Evolutionary conservation across 2,329 filamentous ascomycete species (phyloP).

Genomic region (Dothistroma pini): DNA sequence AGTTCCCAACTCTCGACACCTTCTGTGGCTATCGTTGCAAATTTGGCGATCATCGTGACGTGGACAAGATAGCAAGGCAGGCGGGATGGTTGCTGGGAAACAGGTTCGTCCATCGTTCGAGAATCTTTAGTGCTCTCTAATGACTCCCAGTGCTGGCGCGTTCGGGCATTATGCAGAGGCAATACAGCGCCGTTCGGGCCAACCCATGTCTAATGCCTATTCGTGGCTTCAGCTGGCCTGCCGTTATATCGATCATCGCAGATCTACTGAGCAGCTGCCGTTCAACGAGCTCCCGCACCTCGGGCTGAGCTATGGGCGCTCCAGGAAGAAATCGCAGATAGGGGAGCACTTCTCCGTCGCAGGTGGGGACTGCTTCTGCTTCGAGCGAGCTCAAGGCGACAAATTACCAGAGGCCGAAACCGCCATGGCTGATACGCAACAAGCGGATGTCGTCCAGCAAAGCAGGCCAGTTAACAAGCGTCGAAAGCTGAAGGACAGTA

Average conservation of each 20-base stretch:
- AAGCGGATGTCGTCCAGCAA: neutral
- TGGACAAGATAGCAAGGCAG: neutral
- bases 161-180: too few species aligned
- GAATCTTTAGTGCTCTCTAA: neutral
- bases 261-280: neutral
- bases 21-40: slow-evolving; percentile 13
- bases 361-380: neutral
- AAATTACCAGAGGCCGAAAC: neutral
- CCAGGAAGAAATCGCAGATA: neutral
- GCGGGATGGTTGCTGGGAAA: slow-evolving; percentile 4
- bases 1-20: slow-evolving; percentile 19
- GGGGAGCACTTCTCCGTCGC: neutral
- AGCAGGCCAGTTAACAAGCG: slow-evolving; percentile 7
- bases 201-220: too few species aligned
- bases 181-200: too few species aligned
- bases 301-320: neutral
- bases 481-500: slow-evolving; percentile 12
- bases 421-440: neutral
- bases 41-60: neutral
- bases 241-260: neutral
- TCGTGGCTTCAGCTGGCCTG: neutral
- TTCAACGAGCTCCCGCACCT: neutral
- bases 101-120: neutral
- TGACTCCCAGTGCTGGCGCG: neutral
- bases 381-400: slow-evolving; percentile 5